Evolutionary conservation across 164 flowering plant genomes (phyloP).

Genomic region (Nelumbo lutea): DNA sequence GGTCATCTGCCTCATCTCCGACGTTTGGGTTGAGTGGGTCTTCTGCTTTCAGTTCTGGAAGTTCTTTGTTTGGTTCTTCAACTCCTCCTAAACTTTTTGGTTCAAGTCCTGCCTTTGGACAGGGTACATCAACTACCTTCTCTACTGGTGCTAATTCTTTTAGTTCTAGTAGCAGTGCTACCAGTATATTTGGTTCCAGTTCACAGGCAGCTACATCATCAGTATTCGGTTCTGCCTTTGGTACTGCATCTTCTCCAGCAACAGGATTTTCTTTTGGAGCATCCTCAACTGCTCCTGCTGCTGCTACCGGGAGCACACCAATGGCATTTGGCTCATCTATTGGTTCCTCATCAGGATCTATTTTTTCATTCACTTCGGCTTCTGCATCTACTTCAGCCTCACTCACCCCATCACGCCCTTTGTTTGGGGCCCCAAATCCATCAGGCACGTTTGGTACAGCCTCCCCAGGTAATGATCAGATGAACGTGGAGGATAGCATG

Average conservation of each 20-base stretch:
- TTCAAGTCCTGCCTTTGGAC: conserved; percentile 30
- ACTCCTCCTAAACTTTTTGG: conserved; percentile 25
- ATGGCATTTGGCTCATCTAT: conserved; percentile 32
- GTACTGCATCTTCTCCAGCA: conserved; percentile 26
- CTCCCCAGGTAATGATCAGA: conserved; percentile 54
- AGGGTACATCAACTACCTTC: conserved; percentile 29
- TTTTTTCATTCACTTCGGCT: conserved; percentile 46
- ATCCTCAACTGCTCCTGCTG: conserved; percentile 25
- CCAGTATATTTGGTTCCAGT: conserved; percentile 30
- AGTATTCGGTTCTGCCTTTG: conserved; percentile 29
- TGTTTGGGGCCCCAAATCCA: conserved; percentile 34
- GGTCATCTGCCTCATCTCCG: conserved; percentile 45
- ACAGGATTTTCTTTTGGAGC: conserved; percentile 46
- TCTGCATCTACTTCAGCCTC: conserved; percentile 27
- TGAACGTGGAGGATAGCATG: conserved; percentile 89
- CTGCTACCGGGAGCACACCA: conserved; percentile 25
- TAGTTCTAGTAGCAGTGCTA: neutral
- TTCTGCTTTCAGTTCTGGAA: conserved; percentile 32
- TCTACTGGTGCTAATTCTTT: conserved; percentile 17
- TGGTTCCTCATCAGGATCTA: conserved; percentile 34
- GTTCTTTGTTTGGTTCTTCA: conserved; percentile 37
- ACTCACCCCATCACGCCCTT: conserved; percentile 25
- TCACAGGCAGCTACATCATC: conserved; percentile 31
- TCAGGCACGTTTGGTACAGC: conserved; percentile 33
- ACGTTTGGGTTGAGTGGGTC: conserved; percentile 34